A percentile compares a stretch with the other conserved stretches of the same genome.
These are phyloP conservation scores for Trifolium fragiferum DNA, from an alignment of 306 rosid species.

Conservation along the genomic window DNA sequence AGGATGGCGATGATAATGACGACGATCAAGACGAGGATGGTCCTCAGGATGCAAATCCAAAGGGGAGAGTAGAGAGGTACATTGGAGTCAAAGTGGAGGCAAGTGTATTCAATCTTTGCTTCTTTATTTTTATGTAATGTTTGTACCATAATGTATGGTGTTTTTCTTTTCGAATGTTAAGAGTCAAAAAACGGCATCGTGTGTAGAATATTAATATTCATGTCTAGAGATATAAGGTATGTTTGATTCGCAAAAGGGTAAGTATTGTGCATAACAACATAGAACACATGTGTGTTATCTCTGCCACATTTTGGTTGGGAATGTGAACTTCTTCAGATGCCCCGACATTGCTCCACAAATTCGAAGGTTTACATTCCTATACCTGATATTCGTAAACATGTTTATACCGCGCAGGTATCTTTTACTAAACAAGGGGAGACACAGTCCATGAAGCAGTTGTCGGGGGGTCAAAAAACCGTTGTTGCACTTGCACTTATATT, in stretches of 20 bases:
- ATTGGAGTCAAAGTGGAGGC: conserved; percentile 98
- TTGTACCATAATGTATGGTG: neutral
- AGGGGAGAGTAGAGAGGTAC: conserved; percentile 92
- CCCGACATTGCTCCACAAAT: neutral
- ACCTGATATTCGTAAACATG: conserved; percentile 33
- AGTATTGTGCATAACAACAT: too few relatives aligned
- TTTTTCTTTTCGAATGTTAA: conserved; percentile 15
- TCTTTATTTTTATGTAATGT: conserved; percentile 15
- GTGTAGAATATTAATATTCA: conserved; percentile 17
- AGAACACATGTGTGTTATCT: too few relatives aligned
- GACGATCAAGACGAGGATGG: conserved; percentile 85
- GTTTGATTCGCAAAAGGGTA: too few relatives aligned
- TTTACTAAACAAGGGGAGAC: conserved; percentile 96
- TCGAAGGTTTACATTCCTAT: conserved; percentile 13
- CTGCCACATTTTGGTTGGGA: too few relatives aligned
- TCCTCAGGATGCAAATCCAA: conserved; percentile 76
- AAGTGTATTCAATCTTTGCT: conserved; percentile 46
- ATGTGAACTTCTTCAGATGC: too few relatives aligned
- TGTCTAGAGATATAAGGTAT: conserved; percentile 9
- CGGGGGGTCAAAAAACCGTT: conserved; percentile 99
- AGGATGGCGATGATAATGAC: conserved; percentile 88
- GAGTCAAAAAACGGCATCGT: neutral
- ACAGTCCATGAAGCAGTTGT: conserved; percentile 94
- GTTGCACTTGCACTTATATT: conserved; percentile 97
- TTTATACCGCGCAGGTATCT: conserved; percentile 71